Conservation (phyloP, 306 rosid genomes). For the Dalbergia cochinchinensis region DNA sequence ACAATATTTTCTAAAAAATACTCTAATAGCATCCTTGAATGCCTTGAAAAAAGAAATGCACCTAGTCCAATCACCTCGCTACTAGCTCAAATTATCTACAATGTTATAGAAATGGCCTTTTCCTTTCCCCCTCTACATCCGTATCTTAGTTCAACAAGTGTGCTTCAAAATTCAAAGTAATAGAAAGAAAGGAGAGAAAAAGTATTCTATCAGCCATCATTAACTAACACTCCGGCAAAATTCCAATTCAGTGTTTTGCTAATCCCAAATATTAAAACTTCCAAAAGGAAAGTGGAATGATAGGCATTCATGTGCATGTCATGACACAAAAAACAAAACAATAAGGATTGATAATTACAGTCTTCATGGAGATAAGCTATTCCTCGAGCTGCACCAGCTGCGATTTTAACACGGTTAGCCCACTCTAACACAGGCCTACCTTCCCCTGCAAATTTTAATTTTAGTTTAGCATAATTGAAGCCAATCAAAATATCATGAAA, state of each 20-base stretch:
- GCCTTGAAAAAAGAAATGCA: conserved; percentile 17
- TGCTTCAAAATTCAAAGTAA: background rate
- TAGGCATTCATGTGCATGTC: conserved; percentile 25
- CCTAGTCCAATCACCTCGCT: conserved; percentile 20
- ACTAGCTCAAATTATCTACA: conserved; percentile 15
- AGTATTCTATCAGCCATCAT: conserved; percentile 21
- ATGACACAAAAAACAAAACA: conserved; percentile 4
- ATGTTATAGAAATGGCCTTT: background rate
- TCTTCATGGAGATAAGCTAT: conserved; percentile 96
- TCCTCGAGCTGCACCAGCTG: conserved; percentile 96
- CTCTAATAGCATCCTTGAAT: background rate
- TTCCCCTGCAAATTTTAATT: conserved; percentile 57
- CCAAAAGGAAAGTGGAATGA: conserved; percentile 17
- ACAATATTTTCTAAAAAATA: conserved; percentile 23
- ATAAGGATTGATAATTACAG: conserved; percentile 64
- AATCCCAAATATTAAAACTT: conserved; percentile 17
- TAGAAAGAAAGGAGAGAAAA: background rate
- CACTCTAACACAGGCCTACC: conserved; percentile 74
- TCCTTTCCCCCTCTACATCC: background rate
- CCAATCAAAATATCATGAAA: conserved; percentile 31
- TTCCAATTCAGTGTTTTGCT: background rate
- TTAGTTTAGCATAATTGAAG: conserved; percentile 37
- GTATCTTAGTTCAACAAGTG: background rate
- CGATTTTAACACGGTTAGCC: conserved; percentile 81
- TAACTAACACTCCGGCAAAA: conserved; percentile 10